Evolutionary conservation across 306 rosid species (phyloP).

Genomic region (Hippophae gyantsensis): DNA sequence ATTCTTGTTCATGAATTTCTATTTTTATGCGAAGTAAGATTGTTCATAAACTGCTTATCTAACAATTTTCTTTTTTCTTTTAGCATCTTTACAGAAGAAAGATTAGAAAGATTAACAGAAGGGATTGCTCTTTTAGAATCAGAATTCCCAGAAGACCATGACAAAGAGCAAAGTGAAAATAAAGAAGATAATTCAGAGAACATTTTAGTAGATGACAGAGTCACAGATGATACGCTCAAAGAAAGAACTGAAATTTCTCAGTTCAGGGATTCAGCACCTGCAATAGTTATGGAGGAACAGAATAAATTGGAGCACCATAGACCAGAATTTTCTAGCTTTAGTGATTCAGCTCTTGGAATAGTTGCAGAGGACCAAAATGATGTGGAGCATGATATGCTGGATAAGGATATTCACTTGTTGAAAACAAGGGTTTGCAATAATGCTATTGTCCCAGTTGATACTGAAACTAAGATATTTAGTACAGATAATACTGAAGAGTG

Average conservation of each 20-base stretch:
- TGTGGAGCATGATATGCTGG: neutral
- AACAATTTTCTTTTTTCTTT: constrained; percentile 29
- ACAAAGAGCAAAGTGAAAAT: constrained; percentile 32
- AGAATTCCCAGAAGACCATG: constrained; percentile 33
- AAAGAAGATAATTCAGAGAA: constrained; percentile 33
- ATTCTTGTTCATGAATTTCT: neutral
- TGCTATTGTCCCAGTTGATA: constrained; percentile 29
- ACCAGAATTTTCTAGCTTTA: too few species aligned
- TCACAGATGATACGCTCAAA: constrained; percentile 29
- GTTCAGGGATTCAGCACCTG: constrained; percentile 26
- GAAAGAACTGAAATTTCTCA: constrained; percentile 32
- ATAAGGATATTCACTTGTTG: constrained; percentile 30
- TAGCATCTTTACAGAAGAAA: constrained; percentile 94
- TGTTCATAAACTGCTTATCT: constrained; percentile 18
- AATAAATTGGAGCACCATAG: constrained; percentile 29
- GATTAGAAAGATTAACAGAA: constrained; percentile 76
- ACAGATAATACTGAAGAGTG: constrained; percentile 36
- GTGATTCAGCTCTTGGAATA: too few species aligned
- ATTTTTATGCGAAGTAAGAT: neutral
- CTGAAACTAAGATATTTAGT: constrained; percentile 30
- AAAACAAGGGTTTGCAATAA: constrained; percentile 21
- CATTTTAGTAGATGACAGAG: constrained; percentile 27
- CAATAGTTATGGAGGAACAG: constrained; percentile 23
- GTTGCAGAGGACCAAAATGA: too few species aligned
- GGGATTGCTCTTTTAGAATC: constrained; percentile 53